phyloP scores from a whole-genome alignment of 1,284 basidiomycete genomes.

The Ganoderma boninense region DNA sequence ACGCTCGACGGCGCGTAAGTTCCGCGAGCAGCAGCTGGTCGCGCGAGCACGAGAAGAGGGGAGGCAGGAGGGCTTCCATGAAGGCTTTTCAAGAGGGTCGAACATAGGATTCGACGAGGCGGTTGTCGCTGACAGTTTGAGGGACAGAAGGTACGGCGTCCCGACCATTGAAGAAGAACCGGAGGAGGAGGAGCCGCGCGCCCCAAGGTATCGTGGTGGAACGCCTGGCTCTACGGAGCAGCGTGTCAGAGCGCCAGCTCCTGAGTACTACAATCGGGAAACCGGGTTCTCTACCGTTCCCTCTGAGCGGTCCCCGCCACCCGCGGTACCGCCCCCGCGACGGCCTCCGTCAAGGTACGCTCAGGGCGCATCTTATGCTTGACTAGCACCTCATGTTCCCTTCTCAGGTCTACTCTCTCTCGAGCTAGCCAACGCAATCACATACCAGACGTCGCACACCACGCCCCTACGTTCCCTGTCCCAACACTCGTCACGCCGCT shows the following conservation, averaged over 20 bases:
- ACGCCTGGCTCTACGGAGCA: conserved; percentile 23
- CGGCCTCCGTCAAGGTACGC: conserved; percentile 30
- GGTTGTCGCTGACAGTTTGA: conserved; percentile 6
- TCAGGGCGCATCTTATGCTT: neutral
- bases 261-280: conserved; percentile 20
- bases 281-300: conserved; percentile 19
- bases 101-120: conserved; percentile 35
- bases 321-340: conserved; percentile 6
- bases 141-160: conserved; percentile 20
- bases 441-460: conserved; percentile 37
- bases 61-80: conserved; percentile 48
- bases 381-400: neutral
- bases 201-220: conserved; percentile 25
- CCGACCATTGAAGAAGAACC: conserved; percentile 27
- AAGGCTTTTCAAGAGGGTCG: conserved; percentile 48
- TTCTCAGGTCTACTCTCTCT: conserved; percentile 23
- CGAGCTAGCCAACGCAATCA: conserved; percentile 31
- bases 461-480: conserved; percentile 41
- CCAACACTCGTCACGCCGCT: conserved; percentile 41
- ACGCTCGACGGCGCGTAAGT: conserved; percentile 50
- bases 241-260: conserved; percentile 21
- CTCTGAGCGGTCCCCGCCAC: conserved; percentile 14
- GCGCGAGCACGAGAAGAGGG: conserved; percentile 55
- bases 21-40: conserved; percentile 52
- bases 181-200: conserved; percentile 32